Evolutionary conservation across 2,329 filamentous ascomycete species (phyloP), one percentile per base, ranked within the genome.

Genomic region (Incumbomyces lentus): DNA sequence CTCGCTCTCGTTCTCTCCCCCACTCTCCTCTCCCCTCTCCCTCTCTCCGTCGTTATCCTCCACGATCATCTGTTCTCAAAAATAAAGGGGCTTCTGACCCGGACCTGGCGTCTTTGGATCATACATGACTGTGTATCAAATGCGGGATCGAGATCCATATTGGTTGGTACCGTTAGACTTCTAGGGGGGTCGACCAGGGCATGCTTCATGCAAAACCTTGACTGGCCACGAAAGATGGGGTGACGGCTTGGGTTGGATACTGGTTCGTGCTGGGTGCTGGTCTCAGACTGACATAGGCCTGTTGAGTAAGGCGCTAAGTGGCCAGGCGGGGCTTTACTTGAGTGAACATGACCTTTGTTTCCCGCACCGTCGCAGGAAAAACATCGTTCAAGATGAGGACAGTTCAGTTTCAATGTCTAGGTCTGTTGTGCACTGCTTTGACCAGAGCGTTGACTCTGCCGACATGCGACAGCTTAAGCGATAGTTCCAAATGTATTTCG

Each of bases 151-250:
- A n/a, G n/a, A 22, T 29, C 30, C 16, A 12, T 45, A 6, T 13
- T 17, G 42, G 33, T 18, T 29, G 4, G 10, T 37, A n/a, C 11
- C 22, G 22, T 5, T 8, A 26, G 8, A 26, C 22, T 26, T 44
- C 19, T 33, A 13, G 8, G 14, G 7, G 40, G 32, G 19, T 5
- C 17, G 22, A 38, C 42, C 42, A 45, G 42, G 42, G 37, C 44
- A 46, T 46, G 44, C 44, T 46, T 46, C 35, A 46, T 46, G 44
- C 44, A 46, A 40, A 46, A 46, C 42, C 42, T 45, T n/a, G 31
- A 19, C 42, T 45, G 42, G 42, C 33, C 22, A 13, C 10, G 26
- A n/a, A 19, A 30, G n/a, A 17, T 14, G 31, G 26, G n/a, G n/a
- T n/a, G n/a, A n/a, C n/a, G n/a, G n/a, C n/a, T n/a, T n/a, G n/a